These are phyloP conservation scores for Suillus sp. DNA, from an alignment of 768 basidiomycete species.

Conservation along the genomic window DNA sequence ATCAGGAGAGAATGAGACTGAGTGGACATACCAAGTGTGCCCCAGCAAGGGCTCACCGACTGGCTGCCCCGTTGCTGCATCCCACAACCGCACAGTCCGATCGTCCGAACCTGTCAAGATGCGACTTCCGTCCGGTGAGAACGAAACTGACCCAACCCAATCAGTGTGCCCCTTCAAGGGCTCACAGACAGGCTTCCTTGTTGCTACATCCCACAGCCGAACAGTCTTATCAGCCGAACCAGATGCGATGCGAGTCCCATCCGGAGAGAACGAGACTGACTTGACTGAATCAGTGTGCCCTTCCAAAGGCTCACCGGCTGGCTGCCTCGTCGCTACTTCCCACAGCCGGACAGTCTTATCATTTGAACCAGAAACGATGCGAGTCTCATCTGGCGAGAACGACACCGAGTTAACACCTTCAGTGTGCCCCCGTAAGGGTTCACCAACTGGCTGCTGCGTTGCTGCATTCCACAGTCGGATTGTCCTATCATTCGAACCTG, in stretches of 20 bases:
- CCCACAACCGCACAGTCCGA: too few species aligned
- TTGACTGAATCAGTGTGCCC: background rate
- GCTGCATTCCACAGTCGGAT: background rate
- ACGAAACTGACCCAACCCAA: too few species aligned
- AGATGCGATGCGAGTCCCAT: background rate
- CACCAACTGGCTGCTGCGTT: background rate
- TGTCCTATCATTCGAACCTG: background rate
- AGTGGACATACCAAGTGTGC: background rate
- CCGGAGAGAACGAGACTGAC: background rate
- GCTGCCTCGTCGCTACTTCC: background rate
- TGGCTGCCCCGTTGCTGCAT: too few species aligned
- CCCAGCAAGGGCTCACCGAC: background rate
- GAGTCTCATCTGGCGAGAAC: background rate
- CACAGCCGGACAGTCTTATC: too few species aligned
- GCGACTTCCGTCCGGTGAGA: too few species aligned
- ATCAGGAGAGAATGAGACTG: too few species aligned
- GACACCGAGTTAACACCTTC: fast-evolving
- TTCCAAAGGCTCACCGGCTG: background rate
- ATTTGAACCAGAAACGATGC: background rate
- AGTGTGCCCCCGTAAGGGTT: background rate
- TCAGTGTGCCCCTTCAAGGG: too few species aligned
- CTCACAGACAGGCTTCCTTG: too few species aligned
- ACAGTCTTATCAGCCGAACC: fast-evolving
- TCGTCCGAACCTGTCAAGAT: too few species aligned
- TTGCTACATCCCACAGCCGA: background rate